phyloP scores from a whole-genome alignment of 352 stramenopile genomes.

The Globisporangium polare region DNA sequence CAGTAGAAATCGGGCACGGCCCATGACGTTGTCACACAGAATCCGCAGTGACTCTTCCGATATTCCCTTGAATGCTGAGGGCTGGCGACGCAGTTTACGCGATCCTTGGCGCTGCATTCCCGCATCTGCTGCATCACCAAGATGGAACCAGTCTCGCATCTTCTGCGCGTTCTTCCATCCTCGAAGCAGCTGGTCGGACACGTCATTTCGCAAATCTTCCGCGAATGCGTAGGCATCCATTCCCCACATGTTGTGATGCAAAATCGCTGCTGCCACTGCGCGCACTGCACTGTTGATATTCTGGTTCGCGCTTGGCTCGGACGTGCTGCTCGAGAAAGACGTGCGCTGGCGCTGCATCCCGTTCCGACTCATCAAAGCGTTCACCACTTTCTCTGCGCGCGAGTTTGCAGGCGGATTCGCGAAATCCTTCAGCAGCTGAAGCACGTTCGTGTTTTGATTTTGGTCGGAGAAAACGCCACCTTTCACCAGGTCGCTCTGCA shows the following conservation, averaged over 20 bases:
- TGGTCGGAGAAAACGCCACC: constrained; percentile 41
- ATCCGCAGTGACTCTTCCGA: constrained; percentile 65
- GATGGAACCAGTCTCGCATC: constrained; percentile 84
- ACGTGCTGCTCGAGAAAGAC: constrained; percentile 39
- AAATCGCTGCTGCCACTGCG: constrained; percentile 67
- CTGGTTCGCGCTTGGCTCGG: constrained; percentile 28
- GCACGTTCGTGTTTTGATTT: constrained; percentile 55
- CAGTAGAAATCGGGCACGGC: constrained; percentile 63
- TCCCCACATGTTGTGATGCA: constrained; percentile 86
- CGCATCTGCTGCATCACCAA: constrained; percentile 68
- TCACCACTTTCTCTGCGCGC: constrained; percentile 38
- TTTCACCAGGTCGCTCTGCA: constrained; percentile 70
- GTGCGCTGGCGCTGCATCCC: constrained; percentile 14
- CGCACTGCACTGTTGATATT: constrained; percentile 59
- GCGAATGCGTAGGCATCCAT: constrained; percentile 77
- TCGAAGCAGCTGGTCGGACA: constrained; percentile 62
- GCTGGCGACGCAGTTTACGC: constrained; percentile 48
- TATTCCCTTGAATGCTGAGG: constrained; percentile 74
- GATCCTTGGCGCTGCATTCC: constrained; percentile 32
- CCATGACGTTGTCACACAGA: constrained; percentile 71
- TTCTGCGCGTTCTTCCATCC: constrained; percentile 86
- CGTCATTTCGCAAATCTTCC: constrained; percentile 47
- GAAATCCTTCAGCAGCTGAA: constrained; percentile 60
- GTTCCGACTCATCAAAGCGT: constrained; percentile 33
- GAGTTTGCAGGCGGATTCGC: constrained; percentile 32